Conservation (phyloP, 805 yeast species). For the Trichomonascus vanleenenianus region DNA sequence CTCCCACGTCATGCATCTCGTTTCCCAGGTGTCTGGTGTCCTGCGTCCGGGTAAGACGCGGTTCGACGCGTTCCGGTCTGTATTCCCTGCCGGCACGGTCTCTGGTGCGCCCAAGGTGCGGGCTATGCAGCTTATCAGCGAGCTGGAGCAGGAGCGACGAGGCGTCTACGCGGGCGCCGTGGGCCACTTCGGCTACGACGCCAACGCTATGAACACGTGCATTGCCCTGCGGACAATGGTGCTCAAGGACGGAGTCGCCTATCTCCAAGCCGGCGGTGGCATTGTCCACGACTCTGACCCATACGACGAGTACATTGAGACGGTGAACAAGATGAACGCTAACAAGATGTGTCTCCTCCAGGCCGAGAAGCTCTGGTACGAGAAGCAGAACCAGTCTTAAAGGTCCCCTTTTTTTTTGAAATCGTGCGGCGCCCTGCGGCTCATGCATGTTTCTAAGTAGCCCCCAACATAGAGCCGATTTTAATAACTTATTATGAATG, state of each 20-base stretch:
- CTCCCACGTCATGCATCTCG: slow-evolving; percentile 95
- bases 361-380: slow-evolving; percentile 58
- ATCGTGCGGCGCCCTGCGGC: too few relatives aligned
- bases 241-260: slow-evolving; percentile 80
- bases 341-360: slow-evolving; percentile 85
- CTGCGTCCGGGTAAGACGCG: slow-evolving; percentile 76
- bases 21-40: slow-evolving; percentile 89
- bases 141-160: slow-evolving; percentile 82
- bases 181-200: slow-evolving; percentile 95
- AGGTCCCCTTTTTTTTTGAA: too few relatives aligned
- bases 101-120: slow-evolving; percentile 97
- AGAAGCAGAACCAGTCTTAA: too few relatives aligned
- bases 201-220: slow-evolving; percentile 94
- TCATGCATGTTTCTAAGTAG: too few relatives aligned
- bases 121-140: slow-evolving; percentile 93
- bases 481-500: too few relatives aligned
- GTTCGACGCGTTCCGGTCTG: slow-evolving; percentile 95
- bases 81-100: slow-evolving; percentile 98
- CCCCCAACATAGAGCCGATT: too few relatives aligned
- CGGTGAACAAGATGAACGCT: slow-evolving; percentile 95
- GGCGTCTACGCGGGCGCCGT: slow-evolving; percentile 99
- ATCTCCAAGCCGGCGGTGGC: slow-evolving; percentile 98
- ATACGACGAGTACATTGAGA: slow-evolving; percentile 89
- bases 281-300: slow-evolving; percentile 94
- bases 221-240: slow-evolving; percentile 98